phyloP scores from a whole-genome alignment of 2,329 filamentous ascomycete species.

The Epichloe festucae region DNA sequence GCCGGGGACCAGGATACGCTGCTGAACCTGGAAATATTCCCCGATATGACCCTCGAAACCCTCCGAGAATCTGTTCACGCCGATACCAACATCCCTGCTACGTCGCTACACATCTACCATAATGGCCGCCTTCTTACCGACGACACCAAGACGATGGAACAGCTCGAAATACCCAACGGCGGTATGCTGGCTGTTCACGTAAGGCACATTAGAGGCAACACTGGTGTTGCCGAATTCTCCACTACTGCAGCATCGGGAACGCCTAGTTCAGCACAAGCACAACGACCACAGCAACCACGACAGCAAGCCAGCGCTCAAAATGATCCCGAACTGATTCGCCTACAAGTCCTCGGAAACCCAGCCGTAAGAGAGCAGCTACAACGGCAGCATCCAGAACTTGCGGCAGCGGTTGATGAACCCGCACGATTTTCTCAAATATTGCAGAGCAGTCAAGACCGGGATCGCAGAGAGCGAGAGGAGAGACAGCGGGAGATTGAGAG shows the following conservation, averaged over 20 bases:
- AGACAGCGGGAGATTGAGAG: conserved; percentile 72
- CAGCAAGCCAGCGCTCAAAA: conserved; percentile 25
- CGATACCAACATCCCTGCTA: conserved; percentile 61
- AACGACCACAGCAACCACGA: conserved; percentile 19
- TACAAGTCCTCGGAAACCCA: conserved; percentile 72
- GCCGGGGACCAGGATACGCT: conserved; percentile 57
- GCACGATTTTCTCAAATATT: conserved; percentile 64
- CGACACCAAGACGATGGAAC: conserved; percentile 67
- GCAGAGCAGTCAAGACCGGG: conserved; percentile 51
- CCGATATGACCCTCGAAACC: conserved; percentile 70
- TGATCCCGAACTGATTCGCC: conserved; percentile 70
- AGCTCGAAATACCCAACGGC: conserved; percentile 70
- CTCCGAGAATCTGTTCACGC: conserved; percentile 81
- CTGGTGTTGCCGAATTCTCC: conserved; percentile 8
- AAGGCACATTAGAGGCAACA: conserved; percentile 40
- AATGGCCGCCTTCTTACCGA: conserved; percentile 72
- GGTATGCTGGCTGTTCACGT: conserved; percentile 90
- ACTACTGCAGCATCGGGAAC: conserved; percentile 19
- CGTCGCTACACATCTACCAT: conserved; percentile 74
- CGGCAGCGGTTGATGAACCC: conserved; percentile 61
- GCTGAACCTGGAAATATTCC: conserved; percentile 68
- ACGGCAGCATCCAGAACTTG: conserved; percentile 63
- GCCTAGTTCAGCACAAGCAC: conserved; percentile 20
- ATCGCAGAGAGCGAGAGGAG: conserved; percentile 60
- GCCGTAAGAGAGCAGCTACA: conserved; percentile 57